phyloP scores from a whole-genome alignment of 2,329 filamentous ascomycete species.

The Torrubiellomyces zombiae region DNA sequence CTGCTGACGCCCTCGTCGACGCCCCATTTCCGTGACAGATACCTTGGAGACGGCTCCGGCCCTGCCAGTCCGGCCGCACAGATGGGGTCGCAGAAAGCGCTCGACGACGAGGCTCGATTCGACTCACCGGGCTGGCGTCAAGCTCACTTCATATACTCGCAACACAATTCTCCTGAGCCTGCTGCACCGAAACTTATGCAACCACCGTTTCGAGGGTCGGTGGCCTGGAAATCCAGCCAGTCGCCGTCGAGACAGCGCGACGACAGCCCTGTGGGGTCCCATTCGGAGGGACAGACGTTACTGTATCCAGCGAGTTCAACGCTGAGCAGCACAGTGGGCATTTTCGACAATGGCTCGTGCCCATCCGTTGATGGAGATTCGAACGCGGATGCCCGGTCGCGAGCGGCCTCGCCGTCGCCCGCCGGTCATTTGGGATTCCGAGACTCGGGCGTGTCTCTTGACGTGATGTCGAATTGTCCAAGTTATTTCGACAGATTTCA shows the following conservation, averaged over 20 bases:
- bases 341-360: too few species aligned
- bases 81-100: conserved; percentile 10
- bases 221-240: too few species aligned
- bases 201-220: too few species aligned
- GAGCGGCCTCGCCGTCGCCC: conserved; percentile 28
- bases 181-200: too few species aligned
- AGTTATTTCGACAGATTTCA: conserved; percentile 4
- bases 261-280: neutral
- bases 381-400: conserved; percentile 10
- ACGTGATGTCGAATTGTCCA: conserved; percentile 23
- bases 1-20: conserved; percentile 43
- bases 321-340: too few species aligned
- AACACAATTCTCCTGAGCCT: conserved; percentile 2
- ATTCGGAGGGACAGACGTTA: too few species aligned
- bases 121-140: neutral
- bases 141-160: conserved; percentile 2
- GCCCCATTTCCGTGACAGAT: conserved; percentile 35
- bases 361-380: too few species aligned
- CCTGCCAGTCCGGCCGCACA: conserved; percentile 29
- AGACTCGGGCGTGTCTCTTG: too few species aligned
- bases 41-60: conserved; percentile 32
- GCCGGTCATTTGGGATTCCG: conserved; percentile 22
- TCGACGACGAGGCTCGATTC: neutral
- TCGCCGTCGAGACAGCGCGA: neutral
- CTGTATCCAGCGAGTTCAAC: too few species aligned